Base-by-base conservation (phyloP, 106 monocot genomes). In the Phalaenopsis equestris region DNA sequence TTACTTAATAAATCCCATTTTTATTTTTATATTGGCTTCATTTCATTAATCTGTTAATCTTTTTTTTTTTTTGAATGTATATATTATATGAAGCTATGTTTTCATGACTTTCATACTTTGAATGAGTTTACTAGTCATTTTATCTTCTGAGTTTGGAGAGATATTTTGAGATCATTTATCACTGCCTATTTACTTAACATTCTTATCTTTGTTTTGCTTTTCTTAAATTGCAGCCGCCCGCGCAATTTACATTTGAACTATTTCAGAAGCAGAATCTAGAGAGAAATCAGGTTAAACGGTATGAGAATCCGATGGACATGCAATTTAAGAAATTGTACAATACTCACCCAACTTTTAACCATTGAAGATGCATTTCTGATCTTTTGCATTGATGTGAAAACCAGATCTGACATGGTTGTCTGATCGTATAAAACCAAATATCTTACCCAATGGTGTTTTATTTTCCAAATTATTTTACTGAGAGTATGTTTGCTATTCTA, bases 311-410 rank as follows among this genome's bases (percentile, higher is more conserved):
- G 45, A 61, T 84, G 58, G 87, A 84, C 42, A 86, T 24, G 76
- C 86, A 76, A 67, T 79, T 89, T 75, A 85, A 83, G 65, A 93
- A 90, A 86, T 9, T 86, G 93, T 92, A 90, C 65, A 87, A 81
- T 67, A 24, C 45, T 77, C 82, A 39, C 21, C 23, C 64, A 47
- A 24, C 11, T 49, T 49, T 76, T 47, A 24, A 48, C 47, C 17
- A 3, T 76, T 30, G 49, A 24, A 76, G 48, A 76, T 76, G 49
- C 46, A 76, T 76, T 76, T 12, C 30, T 52, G 10, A 48, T 76
- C 10, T 15, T 74, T 74, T 74, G 11, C 42, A 43, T 43, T 74
- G 74, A 74, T 45, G 42, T 12, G 41, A 18, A 30, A 74, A 45
- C 4, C 5, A 43, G 74, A 19, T 0, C 3, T 43, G 15, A 39